Evolutionary conservation across 768 basidiomycete species (phyloP).

Genomic region (Pseudohyphozyma bogoriensis): DNA sequence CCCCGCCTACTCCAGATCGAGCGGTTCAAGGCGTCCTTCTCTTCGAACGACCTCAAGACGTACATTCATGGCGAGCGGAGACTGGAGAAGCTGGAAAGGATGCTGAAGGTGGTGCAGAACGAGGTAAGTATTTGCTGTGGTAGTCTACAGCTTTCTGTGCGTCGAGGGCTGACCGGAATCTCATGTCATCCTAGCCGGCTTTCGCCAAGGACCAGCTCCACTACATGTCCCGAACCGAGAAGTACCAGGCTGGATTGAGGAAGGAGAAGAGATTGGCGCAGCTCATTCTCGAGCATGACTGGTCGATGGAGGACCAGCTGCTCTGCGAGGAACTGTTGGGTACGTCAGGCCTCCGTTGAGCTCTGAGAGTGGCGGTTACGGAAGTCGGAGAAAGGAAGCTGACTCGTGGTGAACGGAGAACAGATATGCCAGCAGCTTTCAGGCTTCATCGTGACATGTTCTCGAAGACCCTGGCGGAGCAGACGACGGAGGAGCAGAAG

Average conservation of each 20-base stretch:
- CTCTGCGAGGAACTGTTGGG: neutral
- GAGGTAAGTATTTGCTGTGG: too few relatives aligned
- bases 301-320: neutral
- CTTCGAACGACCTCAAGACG: conserved; percentile 5
- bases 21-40: conserved; percentile 24
- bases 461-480: conserved; percentile 7
- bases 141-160: too few relatives aligned
- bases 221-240: neutral
- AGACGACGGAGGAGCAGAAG: conserved; percentile 27
- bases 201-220: too few relatives aligned
- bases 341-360: neutral
- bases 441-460: conserved; percentile 7
- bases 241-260: neutral
- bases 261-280: neutral
- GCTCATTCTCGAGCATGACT: neutral
- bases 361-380: neutral
- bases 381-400: neutral
- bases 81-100: neutral
- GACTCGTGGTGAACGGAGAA: too few relatives aligned
- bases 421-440: neutral
- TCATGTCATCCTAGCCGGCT: neutral
- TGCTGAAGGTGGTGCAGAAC: neutral
- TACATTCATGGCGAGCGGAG: neutral
- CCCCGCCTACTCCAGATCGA: conserved; percentile 29
- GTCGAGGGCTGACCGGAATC: neutral